Evolutionary conservation across 805 yeast species (phyloP).

Genomic region (Ogataea nonfermentans): DNA sequence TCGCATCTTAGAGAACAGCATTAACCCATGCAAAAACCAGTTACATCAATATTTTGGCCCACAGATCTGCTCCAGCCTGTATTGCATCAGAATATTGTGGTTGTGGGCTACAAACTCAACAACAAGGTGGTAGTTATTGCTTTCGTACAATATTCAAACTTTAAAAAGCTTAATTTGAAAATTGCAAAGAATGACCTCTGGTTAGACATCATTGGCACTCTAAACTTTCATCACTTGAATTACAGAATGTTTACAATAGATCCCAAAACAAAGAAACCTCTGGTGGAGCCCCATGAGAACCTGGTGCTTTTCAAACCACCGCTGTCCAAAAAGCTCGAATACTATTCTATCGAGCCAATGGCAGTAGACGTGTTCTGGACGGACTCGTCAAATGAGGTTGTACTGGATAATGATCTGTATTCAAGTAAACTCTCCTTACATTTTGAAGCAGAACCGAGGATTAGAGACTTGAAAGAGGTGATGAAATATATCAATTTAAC

Average conservation of each 20-base stretch:
- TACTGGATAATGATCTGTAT: slow-evolving; percentile 20
- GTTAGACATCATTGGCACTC: slow-evolving; percentile 27
- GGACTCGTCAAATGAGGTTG: slow-evolving; percentile 13
- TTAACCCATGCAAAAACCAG: slow-evolving; percentile 5
- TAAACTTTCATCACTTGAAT: slow-evolving; percentile 23
- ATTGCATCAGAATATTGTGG: slow-evolving; percentile 14
- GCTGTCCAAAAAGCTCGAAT: slow-evolving; percentile 65
- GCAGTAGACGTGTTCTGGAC: slow-evolving; percentile 52
- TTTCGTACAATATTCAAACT: slow-evolving; percentile 17
- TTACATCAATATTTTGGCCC: slow-evolving; percentile 33
- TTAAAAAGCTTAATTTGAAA: slow-evolving; percentile 16
- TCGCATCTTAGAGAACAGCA: slow-evolving; percentile 5
- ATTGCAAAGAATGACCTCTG: slow-evolving; percentile 22
- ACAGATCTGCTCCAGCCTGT: slow-evolving; percentile 20
- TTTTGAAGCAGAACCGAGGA: slow-evolving; percentile 14
- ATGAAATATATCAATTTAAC: slow-evolving; percentile 33
- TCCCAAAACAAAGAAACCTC: slow-evolving; percentile 14
- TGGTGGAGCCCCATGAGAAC: slow-evolving; percentile 20
- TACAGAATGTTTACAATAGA: slow-evolving; percentile 20
- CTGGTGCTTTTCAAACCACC: slow-evolving; percentile 70
- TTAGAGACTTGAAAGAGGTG: slow-evolving; percentile 26
- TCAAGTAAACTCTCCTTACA: slow-evolving; percentile 31
- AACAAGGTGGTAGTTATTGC: slow-evolving; percentile 29
- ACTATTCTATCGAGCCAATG: slow-evolving; percentile 73
- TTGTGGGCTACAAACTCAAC: slow-evolving; percentile 30